phyloP scores from a whole-genome alignment of 768 basidiomycete genomes.

The Trametes coccinea region DNA sequence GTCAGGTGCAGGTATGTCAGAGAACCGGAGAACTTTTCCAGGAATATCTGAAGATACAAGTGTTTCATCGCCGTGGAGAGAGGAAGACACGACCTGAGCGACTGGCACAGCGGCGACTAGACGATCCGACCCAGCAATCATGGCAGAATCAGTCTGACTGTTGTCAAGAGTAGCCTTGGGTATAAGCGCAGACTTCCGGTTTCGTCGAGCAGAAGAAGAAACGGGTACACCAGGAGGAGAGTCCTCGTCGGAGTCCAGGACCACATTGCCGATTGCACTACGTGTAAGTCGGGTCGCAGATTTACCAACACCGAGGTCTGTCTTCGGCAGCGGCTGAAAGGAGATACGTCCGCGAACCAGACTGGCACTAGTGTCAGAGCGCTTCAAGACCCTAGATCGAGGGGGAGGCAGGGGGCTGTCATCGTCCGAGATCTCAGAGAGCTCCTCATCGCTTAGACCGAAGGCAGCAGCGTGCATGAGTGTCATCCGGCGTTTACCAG shows the following conservation, averaged over 20 bases:
- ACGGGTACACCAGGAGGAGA: not conserved
- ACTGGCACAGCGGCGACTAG: not conserved
- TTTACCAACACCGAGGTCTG: not conserved
- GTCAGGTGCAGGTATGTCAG: slow-evolving; percentile 15
- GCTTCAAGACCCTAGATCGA: not conserved
- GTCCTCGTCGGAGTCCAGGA: slow-evolving; percentile 30
- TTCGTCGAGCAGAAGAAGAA: not conserved
- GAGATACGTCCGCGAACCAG: slow-evolving; percentile 12
- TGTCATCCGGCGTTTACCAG: slow-evolving; percentile 19
- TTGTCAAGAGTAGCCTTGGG: slow-evolving; percentile 1
- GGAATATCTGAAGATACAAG: not conserved
- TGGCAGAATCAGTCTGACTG: not conserved
- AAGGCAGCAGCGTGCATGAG: slow-evolving; percentile 24
- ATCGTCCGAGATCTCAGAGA: slow-evolving; percentile 28
- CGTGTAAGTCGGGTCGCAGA: slow-evolving; percentile 7
- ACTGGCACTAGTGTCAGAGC: not conserved
- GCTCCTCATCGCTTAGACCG: slow-evolving; percentile 28
- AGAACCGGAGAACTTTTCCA: slow-evolving; percentile 15
- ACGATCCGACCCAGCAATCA: not conserved
- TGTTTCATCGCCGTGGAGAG: not conserved
- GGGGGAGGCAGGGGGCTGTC: slow-evolving; percentile 12
- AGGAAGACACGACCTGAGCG: not conserved
- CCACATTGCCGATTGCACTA: slow-evolving; percentile 2
- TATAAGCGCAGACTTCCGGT: not conserved
- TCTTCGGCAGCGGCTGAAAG: slow-evolving; percentile 1